Evolutionary conservation across 2,329 filamentous ascomycete species (phyloP), one percentile per base, ranked within the genome.

Genomic region (Ophiocordyceps sinensis): DNA sequence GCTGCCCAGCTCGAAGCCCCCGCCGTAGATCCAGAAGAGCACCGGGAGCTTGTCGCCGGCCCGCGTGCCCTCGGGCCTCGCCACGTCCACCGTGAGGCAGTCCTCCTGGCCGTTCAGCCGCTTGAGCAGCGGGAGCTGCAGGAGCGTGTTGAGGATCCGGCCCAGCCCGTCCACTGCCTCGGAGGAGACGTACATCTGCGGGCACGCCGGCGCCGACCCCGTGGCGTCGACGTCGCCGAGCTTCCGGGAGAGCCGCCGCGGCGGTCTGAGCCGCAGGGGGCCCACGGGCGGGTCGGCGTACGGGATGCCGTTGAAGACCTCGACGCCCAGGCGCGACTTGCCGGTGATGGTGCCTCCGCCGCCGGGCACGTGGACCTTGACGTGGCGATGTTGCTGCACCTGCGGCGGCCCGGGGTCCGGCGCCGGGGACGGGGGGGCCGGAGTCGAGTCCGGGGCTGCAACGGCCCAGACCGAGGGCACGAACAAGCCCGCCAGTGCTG

Each of bases 11-110:
- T 76, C 66, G 43, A 80, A 81, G 9, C 73, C 79, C 30, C 80
- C 79, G 0, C 79, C 79, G 49, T 71, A 83, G 41, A 85, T 83
- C 77, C 77, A 84, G 48, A 81, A 78, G 2, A 83, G 55, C 1
- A 84, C 79, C 0, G 80, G 79, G 1, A 84, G 60, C 36, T 77
- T 78, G 15, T 70, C 67, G 2, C 61, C 61, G 0, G 71, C 53
- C 21, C 62, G 67, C 1, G 71, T 75, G 6, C 75, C 75, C 0
- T 64, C 58, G 0, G 80, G 79, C 9, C 78, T 66, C 34, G 74
- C 66, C 4, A 83, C 67, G 41, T 68, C 71, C 43, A 84, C 56
- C 2, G 67, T 77, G 37, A 84, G 57, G 49, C 79, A 84, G 53
- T 83, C 78, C 53, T 84, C 79, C 37, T 73, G 63, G 41, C 70